Evolutionary conservation across 1,139 yeast genomes (phyloP).

Genomic region (Suhomyces yuchorum): DNA sequence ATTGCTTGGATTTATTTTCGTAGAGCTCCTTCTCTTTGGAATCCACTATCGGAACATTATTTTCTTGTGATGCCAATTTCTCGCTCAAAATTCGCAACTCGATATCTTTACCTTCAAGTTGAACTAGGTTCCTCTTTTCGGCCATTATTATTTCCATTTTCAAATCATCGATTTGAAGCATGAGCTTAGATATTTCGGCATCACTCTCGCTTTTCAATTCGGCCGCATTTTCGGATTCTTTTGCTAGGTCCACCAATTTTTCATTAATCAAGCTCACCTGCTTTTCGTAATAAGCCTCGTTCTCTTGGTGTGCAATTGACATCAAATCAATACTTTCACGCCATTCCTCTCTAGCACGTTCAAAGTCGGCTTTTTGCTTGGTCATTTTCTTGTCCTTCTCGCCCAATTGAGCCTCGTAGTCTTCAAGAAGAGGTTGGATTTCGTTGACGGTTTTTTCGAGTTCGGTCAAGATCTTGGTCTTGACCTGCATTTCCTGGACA

Average conservation of each 20-base stretch:
- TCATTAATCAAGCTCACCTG: conserved; percentile 24
- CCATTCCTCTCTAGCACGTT: conserved; percentile 58
- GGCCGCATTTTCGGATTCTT: conserved; percentile 7
- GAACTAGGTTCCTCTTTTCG: conserved; percentile 18
- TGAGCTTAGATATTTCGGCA: conserved; percentile 15
- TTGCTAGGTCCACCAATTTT: conserved; percentile 7
- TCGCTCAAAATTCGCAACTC: conserved; percentile 19
- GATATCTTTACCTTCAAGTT: conserved; percentile 20
- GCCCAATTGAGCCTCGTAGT: conserved; percentile 43
- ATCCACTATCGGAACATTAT: conserved; percentile 9
- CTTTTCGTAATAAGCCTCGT: conserved; percentile 38
- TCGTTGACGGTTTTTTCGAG: conserved; percentile 47
- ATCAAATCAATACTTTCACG: conserved; percentile 57
- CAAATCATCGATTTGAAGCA: conserved; percentile 16
- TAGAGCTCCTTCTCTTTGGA: conserved; percentile 14
- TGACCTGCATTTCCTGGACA: conserved; percentile 36
- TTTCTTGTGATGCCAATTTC: conserved; percentile 14
- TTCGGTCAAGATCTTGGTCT: conserved; percentile 41
- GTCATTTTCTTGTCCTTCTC: conserved; percentile 48
- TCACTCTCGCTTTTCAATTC: conserved; percentile 8
- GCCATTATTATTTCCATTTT: conserved; percentile 18
- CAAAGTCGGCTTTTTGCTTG: conserved; percentile 49
- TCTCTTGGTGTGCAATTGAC: conserved; percentile 47
- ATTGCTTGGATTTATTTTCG: conserved; percentile 45
- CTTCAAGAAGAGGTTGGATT: conserved; percentile 48